These are phyloP conservation scores for Tetrastigma voinierianum DNA, from an alignment of 164 flowering plant species.

Conservation along the genomic window DNA sequence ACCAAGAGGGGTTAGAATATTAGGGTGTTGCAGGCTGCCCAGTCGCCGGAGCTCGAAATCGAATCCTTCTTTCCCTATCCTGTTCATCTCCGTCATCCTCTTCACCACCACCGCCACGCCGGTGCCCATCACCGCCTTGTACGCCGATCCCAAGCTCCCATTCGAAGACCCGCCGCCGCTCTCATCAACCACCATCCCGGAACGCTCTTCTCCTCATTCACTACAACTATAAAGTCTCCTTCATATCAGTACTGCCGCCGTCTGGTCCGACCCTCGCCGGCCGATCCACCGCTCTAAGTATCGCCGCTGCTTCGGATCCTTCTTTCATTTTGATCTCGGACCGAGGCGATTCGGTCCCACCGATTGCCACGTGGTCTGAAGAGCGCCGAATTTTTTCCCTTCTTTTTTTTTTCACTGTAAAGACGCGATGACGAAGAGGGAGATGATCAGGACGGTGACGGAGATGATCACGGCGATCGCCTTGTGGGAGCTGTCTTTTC, in stretches of 20 bases:
- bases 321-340: too few species aligned
- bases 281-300: too few species aligned
- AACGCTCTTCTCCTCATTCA: conserved; percentile 65
- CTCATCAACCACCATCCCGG: conserved; percentile 86
- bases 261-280: too few species aligned
- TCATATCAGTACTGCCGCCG: too few species aligned
- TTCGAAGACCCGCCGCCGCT: conserved; percentile 87
- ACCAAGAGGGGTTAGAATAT: conserved; percentile 68
- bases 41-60: conserved; percentile 57
- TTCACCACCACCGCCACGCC: conserved; percentile 84
- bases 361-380: too few species aligned
- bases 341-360: too few species aligned
- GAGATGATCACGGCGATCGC: conserved; percentile 2
- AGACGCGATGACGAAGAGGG: conserved; percentile 15
- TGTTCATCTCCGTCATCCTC: conserved; percentile 76
- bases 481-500: background rate
- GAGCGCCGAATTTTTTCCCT: conserved; percentile 18
- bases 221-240: conserved; percentile 53
- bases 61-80: conserved; percentile 54
- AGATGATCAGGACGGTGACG: conserved; percentile 5
- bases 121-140: conserved; percentile 69
- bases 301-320: too few species aligned
- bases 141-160: conserved; percentile 68
- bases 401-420: conserved; percentile 13
- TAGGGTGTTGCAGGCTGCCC: conserved; percentile 52